Conservation (phyloP, 306 rosid species). For the Quillaja saponaria region DNA sequence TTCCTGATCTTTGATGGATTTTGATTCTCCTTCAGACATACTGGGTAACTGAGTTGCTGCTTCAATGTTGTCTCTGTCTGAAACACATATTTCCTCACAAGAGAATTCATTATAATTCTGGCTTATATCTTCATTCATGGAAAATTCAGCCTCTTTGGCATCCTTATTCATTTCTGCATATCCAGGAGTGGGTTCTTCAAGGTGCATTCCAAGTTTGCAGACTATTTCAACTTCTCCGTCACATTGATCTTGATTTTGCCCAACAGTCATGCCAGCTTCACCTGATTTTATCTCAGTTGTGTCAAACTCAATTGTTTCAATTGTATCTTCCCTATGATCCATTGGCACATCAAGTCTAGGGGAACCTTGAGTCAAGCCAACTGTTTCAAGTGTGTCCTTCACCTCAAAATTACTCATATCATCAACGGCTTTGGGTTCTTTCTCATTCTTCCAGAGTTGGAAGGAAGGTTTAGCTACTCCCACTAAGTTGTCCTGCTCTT, state of each 20-base stretch:
- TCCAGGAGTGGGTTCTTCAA: conserved; percentile 49
- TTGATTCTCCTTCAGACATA: conserved; percentile 39
- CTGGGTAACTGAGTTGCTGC: conserved; percentile 42
- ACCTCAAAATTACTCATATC: conserved; percentile 36
- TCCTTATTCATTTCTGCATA: conserved; percentile 30
- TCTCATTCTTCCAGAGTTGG: conserved; percentile 38
- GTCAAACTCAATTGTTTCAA: conserved; percentile 26
- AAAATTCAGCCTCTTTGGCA: conserved; percentile 42
- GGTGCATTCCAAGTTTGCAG: conserved; percentile 30
- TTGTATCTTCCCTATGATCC: conserved; percentile 39
- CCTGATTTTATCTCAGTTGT: conserved; percentile 28
- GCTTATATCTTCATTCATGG: conserved; percentile 39
- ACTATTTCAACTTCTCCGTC: conserved; percentile 37
- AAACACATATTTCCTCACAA: conserved; percentile 42
- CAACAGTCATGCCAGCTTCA: conserved; percentile 35
- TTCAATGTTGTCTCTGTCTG: conserved; percentile 24
- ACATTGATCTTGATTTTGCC: conserved; percentile 40
- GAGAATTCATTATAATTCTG: conserved; percentile 37
- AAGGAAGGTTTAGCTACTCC: conserved; percentile 32
- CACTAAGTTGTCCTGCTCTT: conserved; percentile 35
- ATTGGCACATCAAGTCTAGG: conserved; percentile 34
- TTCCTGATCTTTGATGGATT: conserved; percentile 35
- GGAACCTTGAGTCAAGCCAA: conserved; percentile 36
- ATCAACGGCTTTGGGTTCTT: conserved; percentile 32
- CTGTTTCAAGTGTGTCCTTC: conserved; percentile 39